phyloP scores from a whole-genome alignment of 2,329 filamentous ascomycete genomes.

The Aspergillus amoenus region DNA sequence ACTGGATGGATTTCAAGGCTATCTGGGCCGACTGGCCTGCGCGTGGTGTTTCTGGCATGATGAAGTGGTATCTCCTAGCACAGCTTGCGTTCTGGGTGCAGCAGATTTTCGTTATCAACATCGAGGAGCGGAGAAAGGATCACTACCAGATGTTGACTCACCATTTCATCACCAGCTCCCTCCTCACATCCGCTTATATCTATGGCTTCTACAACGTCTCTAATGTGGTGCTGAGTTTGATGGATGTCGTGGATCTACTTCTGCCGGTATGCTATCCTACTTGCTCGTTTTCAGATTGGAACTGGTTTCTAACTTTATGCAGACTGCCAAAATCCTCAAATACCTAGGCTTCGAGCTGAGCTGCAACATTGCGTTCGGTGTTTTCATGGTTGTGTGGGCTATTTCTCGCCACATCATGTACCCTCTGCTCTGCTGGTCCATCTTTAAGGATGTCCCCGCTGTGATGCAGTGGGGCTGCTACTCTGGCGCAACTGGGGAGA shows the following conservation, averaged over 20 bases:
- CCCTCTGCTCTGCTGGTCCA: slow-evolving; percentile 76
- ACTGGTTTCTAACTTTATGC: neutral
- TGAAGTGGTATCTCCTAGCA: slow-evolving; percentile 86
- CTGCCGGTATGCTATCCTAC: slow-evolving; percentile 66
- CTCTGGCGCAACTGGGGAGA: slow-evolving; percentile 46
- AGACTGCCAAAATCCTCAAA: slow-evolving; percentile 91
- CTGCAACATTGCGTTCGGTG: slow-evolving; percentile 79
- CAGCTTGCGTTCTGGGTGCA: slow-evolving; percentile 94
- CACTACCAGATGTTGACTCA: slow-evolving; percentile 95
- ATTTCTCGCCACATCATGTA: slow-evolving; percentile 79
- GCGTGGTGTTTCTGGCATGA: slow-evolving; percentile 68
- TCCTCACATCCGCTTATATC: slow-evolving; percentile 79
- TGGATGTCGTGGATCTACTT: slow-evolving; percentile 90
- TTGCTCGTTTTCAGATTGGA: neutral
- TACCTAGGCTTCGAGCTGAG: slow-evolving; percentile 74
- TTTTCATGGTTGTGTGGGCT: slow-evolving; percentile 87
- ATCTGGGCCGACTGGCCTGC: slow-evolving; percentile 86
- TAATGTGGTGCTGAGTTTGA: slow-evolving; percentile 82
- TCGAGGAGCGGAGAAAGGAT: slow-evolving; percentile 92
- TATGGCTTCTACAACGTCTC: slow-evolving; percentile 87
- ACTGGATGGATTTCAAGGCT: slow-evolving; percentile 72
- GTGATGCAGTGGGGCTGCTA: slow-evolving; percentile 72
- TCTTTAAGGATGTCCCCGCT: slow-evolving; percentile 65
- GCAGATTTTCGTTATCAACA: slow-evolving; percentile 89
- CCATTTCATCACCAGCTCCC: slow-evolving; percentile 81